These are phyloP conservation scores for Rubia balearica DNA, from an alignment of 305 asterid genomes.

Conservation along the genomic window DNA sequence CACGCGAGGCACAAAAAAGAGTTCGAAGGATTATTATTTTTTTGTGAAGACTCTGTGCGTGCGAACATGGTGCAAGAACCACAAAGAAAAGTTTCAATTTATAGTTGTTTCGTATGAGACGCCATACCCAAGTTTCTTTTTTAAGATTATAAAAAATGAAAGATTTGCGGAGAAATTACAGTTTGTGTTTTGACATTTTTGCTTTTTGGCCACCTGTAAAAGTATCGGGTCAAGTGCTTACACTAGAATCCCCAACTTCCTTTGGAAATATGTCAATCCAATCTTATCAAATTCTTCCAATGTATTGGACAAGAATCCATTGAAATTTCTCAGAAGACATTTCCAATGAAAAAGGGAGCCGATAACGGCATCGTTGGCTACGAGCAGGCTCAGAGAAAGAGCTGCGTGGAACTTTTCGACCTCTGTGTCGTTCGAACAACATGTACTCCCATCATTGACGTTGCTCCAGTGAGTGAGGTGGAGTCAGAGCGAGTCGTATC, in stretches of 20 bases:
- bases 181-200: conserved; percentile 7
- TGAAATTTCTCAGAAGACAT: conserved; percentile 32
- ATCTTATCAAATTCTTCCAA: conserved; percentile 35
- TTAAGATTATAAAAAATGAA: no score
- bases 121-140: no score
- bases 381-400: conserved; percentile 26
- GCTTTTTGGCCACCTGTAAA: conserved; percentile 26
- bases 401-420: conserved; percentile 35
- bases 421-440: conserved; percentile 41
- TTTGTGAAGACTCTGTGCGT: no score
- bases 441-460: conserved; percentile 23
- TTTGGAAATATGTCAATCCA: conserved; percentile 39
- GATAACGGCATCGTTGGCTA: conserved; percentile 28
- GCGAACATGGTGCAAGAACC: no score
- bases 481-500: conserved; percentile 46
- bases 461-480: conserved; percentile 36
- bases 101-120: no score
- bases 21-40: no score
- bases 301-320: conserved; percentile 38
- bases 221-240: conserved; percentile 45
- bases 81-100: no score
- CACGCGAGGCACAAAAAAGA: conserved; percentile 26
- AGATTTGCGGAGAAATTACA: conserved; percentile 18
- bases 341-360: conserved; percentile 25
- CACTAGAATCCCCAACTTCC: conserved; percentile 34